These are phyloP conservation scores for Clonostachys rosea DNA, from an alignment of 2,329 filamentous ascomycete species.

Conservation along the genomic window DNA sequence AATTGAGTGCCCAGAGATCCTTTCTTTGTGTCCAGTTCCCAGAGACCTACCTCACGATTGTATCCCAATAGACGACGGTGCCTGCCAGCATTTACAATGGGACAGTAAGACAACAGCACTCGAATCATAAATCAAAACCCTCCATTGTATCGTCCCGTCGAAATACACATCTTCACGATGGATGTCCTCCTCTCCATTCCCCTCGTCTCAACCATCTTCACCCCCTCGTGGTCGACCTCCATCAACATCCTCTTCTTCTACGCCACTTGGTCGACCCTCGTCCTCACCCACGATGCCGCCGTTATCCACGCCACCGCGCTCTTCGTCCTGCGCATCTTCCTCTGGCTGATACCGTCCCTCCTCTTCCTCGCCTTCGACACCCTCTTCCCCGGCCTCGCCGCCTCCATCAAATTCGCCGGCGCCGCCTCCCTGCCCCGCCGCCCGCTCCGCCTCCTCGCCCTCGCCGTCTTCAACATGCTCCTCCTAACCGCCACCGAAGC, in stretches of 20 bases:
- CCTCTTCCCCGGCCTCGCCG: conserved; percentile 62
- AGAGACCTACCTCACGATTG: no score
- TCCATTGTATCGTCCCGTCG: not conserved
- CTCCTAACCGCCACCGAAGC: conserved; percentile 38
- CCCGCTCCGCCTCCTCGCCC: conserved; percentile 13
- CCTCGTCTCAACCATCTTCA: conserved; percentile 63
- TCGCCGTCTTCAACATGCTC: conserved; percentile 40
- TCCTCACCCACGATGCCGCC: conserved; percentile 71
- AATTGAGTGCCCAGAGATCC: no score
- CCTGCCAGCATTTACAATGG: no score
- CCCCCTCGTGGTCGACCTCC: conserved; percentile 67
- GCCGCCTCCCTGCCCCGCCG: conserved; percentile 34
- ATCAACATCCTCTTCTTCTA: conserved; percentile 87
- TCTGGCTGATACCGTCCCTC: conserved; percentile 71
- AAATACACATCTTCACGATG: conserved; percentile 27
- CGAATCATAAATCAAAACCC: not conserved
- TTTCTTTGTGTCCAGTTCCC: no score
- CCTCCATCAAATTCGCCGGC: conserved; percentile 65
- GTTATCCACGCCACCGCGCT: conserved; percentile 72
- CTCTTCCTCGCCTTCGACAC: conserved; percentile 71
- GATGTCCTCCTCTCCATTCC: conserved; percentile 69
- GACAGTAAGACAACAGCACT: not conserved
- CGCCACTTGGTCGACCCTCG: conserved; percentile 81
- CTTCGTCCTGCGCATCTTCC: conserved; percentile 59
- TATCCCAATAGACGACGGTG: no score